Conservation (phyloP, 2,329 filamentous ascomycete species). For the Fusarium solani-melongenae region DNA sequence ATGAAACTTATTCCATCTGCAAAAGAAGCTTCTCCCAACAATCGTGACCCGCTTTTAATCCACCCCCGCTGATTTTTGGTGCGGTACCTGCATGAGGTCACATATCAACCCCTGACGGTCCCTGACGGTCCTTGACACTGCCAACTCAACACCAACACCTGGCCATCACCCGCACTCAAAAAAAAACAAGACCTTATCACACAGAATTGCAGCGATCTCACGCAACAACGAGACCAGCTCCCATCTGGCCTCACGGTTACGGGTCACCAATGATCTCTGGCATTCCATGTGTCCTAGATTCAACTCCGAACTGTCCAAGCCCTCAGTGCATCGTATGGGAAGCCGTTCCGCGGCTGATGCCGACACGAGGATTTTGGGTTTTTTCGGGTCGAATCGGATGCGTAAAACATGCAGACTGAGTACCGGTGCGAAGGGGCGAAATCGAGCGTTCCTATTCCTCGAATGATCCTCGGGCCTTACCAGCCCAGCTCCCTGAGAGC, state of each 20-base stretch:
- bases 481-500: background rate
- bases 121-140: background rate
- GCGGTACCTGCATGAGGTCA: background rate
- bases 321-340: background rate
- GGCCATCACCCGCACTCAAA: background rate
- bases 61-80: background rate
- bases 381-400: background rate
- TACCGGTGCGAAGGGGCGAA: background rate
- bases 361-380: background rate
- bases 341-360: background rate
- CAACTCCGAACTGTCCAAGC: background rate
- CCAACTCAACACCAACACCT: background rate
- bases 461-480: background rate
- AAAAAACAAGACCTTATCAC: background rate
- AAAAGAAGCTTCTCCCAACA: background rate
- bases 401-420: background rate
- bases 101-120: background rate
- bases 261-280: background rate
- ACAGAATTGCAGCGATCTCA: background rate
- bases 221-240: background rate
- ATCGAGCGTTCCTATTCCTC: background rate
- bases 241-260: conserved; percentile 7
- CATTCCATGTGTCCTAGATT: background rate
- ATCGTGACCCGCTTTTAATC: too few relatives aligned
- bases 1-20: background rate